Conservation (phyloP, 495 filamentous ascomycete species). For the Penicillium canescens region DNA sequence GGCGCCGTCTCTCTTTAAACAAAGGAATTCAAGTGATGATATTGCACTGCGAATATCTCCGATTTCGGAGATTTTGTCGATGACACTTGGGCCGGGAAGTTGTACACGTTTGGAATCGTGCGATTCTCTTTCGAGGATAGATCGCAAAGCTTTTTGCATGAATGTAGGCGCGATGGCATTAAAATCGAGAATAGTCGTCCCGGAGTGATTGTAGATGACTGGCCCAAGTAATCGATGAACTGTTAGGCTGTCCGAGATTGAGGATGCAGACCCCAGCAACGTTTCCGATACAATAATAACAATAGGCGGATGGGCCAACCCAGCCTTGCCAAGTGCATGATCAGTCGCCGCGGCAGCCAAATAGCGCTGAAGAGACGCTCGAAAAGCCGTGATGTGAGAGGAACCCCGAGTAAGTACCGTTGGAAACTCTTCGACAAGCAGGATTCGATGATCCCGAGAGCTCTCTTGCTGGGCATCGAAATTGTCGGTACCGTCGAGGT, state of each 20-base stretch:
- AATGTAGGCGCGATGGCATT: constrained; percentile 88
- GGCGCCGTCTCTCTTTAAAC: constrained; percentile 66
- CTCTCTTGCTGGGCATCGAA: not conserved
- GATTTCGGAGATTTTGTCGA: constrained; percentile 74
- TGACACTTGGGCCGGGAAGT: constrained; percentile 67
- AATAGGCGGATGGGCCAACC: constrained; percentile 61
- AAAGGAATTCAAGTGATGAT: constrained; percentile 86
- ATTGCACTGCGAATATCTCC: constrained; percentile 93
- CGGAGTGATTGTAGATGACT: constrained; percentile 76
- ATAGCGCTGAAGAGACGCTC: constrained; percentile 70
- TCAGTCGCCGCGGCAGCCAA: constrained; percentile 50
- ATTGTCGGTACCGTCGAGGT: constrained; percentile 39
- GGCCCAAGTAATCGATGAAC: constrained; percentile 85
- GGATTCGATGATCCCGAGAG: constrained; percentile 50
- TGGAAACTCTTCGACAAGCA: constrained; percentile 94
- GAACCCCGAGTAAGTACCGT: constrained; percentile 72
- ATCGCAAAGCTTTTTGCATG: constrained; percentile 76
- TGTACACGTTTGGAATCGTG: constrained; percentile 63
- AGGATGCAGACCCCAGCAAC: constrained; percentile 69
- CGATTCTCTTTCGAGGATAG: constrained; percentile 79
- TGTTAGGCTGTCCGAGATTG: constrained; percentile 83
- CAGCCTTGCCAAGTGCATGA: constrained; percentile 11
- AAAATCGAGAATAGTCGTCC: constrained; percentile 78
- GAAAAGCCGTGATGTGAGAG: constrained; percentile 68
- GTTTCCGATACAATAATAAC: constrained; percentile 92